These are phyloP conservation scores for Agaricales sp. DNA, from an alignment of 1,284 basidiomycete species.

Conservation along the genomic window DNA sequence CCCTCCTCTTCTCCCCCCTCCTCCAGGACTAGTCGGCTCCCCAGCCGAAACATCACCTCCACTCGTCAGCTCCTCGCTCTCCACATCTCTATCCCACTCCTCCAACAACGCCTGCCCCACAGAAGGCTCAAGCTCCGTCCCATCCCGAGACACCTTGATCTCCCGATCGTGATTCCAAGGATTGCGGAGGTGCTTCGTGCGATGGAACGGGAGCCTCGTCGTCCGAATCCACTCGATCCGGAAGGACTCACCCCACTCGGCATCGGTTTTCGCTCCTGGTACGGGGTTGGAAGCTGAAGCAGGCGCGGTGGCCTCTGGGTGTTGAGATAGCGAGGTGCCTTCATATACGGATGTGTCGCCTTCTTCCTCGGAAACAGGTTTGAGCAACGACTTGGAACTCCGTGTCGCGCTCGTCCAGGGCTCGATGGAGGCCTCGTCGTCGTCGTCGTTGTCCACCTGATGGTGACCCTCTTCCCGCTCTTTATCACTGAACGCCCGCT, in stretches of 20 bases:
- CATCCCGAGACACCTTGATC: conserved; percentile 87
- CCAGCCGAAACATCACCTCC: background rate
- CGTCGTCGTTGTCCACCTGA: too few relatives aligned
- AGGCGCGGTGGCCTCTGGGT: too few relatives aligned
- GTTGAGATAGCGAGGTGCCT: too few relatives aligned
- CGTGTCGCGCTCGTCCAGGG: too few relatives aligned
- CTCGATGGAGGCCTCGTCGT: too few relatives aligned
- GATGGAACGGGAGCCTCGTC: conserved; percentile 65
- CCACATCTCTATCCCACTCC: conserved; percentile 51
- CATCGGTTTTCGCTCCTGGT: conserved; percentile 25
- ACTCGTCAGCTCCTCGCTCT: conserved; percentile 2
- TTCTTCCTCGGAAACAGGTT: too few relatives aligned
- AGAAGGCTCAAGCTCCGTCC: conserved; percentile 84
- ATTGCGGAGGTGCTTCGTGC: conserved; percentile 76
- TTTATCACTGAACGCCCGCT: too few relatives aligned
- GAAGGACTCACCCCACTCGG: conserved; percentile 67
- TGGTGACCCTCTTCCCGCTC: too few relatives aligned
- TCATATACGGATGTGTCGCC: too few relatives aligned
- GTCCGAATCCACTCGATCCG: conserved; percentile 79
- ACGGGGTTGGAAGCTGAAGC: too few relatives aligned
- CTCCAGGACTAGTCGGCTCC: too few relatives aligned
- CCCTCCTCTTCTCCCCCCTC: background rate
- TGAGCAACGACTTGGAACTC: too few relatives aligned
- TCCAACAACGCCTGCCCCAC: conserved; percentile 66
- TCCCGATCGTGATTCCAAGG: conserved; percentile 90